Conservation (phyloP, 2,329 filamentous ascomycete genomes). For the Exophiala viscosa region DNA sequence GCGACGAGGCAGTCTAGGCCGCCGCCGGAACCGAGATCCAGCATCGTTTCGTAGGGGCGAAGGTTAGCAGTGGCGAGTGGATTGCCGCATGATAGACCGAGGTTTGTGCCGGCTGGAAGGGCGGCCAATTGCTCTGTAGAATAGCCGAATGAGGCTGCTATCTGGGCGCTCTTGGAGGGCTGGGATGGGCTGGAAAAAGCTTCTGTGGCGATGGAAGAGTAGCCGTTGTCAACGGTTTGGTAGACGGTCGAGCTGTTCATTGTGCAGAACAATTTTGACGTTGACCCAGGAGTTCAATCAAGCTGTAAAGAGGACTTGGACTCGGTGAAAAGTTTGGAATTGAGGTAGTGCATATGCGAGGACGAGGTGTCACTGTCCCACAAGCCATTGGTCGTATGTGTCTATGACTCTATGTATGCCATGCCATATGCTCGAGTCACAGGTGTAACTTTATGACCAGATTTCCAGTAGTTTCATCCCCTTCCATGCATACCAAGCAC, state of each 20-base stretch:
- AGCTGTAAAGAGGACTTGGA: no score
- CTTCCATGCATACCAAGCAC: no score
- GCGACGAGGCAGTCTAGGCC: background rate
- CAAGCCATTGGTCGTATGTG: no score
- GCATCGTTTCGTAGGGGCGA: slow-evolving; percentile 15
- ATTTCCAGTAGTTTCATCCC: no score
- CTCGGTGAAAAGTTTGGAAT: no score
- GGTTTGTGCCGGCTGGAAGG: slow-evolving; percentile 49
- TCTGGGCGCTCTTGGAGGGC: slow-evolving; percentile 1
- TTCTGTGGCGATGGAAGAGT: slow-evolving; percentile 7
- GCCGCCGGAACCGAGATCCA: slow-evolving; percentile 9
- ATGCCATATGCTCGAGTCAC: no score
- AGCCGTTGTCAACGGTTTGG: slow-evolving; percentile 6
- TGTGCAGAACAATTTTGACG: background rate
- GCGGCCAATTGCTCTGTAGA: slow-evolving; percentile 44
- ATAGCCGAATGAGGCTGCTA: slow-evolving; percentile 55
- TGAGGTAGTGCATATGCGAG: no score
- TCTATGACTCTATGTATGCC: no score
- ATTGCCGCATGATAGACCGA: slow-evolving; percentile 55
- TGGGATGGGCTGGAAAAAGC: background rate
- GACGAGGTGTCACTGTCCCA: no score
- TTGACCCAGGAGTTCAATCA: background rate
- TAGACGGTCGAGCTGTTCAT: slow-evolving; percentile 10
- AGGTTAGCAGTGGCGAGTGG: slow-evolving; percentile 49
- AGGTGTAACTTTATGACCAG: no score